Evolutionary conservation across 2,329 filamentous ascomycete genomes (phyloP), one percentile per base, ranked within the genome.

Genomic region (Aureobasidium subglaciale): DNA sequence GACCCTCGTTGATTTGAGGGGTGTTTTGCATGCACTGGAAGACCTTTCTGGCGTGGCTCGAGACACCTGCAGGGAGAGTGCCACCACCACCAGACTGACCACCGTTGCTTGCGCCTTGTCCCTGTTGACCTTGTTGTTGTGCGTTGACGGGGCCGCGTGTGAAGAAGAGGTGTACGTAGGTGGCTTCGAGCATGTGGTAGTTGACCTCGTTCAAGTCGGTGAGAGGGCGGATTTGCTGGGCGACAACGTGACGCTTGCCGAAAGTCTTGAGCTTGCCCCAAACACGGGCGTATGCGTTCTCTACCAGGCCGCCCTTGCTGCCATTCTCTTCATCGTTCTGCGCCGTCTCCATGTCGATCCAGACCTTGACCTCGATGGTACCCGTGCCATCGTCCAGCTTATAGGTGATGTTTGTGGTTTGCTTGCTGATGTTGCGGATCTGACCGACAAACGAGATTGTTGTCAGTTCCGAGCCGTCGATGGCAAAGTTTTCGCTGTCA

Each of bases 381-480:
- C 90, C 91, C 1, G 95, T 99, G 69, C 93, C 93, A 72, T 99
- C 93, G 73, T 99, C 93, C 64, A 99, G 77, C 66, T 86, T 88
- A 79, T 95, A 95, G 42, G 89, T 96, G 63, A 90, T 84, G 74
- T 96, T 95, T 62, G 92, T 96, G 37, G 86, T 82, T 74, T 95
- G 90, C n/a, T 82, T 80, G 67, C 83, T 87, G 72, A 96, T 84
- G 72, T 85, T 85, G 69, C 90, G 89, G 64, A 99, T 85, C 77
- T 96, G 92, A 52, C 89, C 93, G 59, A 99, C 83, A 63, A 97
- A 86, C 27, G 88, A 92, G 59, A 95, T 76, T 75, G 92, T 80
- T 38, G 84, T 85, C 59, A 91, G 77, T 61, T 86, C 81, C 43
- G 78, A 73, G 61, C 84, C 86, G 73, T 97, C 93, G 65, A 97